Percentiles rank a stretch among this genome's conserved stretches.
Conservation (phyloP, 2,329 filamentous ascomycete species). For the Nigrospora osmanthi region DNA sequence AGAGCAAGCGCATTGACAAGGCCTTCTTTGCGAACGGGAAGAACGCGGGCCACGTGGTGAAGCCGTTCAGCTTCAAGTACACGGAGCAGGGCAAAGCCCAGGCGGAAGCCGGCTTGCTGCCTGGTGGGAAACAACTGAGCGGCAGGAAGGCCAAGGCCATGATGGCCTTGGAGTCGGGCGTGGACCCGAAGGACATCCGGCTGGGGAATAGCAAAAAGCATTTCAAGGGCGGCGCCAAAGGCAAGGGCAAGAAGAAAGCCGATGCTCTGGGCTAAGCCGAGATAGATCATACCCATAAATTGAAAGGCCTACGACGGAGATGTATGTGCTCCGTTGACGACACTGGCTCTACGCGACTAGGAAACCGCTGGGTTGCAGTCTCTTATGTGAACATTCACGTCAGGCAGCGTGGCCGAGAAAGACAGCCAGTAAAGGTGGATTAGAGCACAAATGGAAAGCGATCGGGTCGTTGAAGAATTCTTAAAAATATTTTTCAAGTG, state of each 20-base stretch:
- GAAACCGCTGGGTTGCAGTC: no score
- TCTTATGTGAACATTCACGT: no score
- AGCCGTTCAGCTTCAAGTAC: constrained; percentile 88
- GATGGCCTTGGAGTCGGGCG: constrained; percentile 73
- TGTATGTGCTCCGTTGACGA: no score
- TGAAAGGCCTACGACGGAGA: no score
- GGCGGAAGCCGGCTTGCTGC: constrained; percentile 25
- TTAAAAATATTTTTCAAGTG: no score
- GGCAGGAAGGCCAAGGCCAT: constrained; percentile 78
- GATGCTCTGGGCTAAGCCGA: constrained; percentile 18
- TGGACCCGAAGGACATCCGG: constrained; percentile 73
- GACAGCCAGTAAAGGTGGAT: no score
- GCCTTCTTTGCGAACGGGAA: constrained; percentile 63
- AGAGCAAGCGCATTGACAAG: constrained; percentile 73
- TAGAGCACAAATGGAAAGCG: no score
- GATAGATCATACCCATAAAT: no score
- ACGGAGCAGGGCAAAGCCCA: constrained; percentile 61
- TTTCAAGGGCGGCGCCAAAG: constrained; percentile 70
- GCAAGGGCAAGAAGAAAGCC: constrained; percentile 44
- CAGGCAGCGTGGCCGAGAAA: no score
- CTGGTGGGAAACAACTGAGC: constrained; percentile 54
- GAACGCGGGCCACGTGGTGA: constrained; percentile 58
- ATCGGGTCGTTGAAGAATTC: no score
- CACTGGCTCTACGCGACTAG: no score
- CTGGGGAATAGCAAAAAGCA: constrained; percentile 76